Percentiles rank a stretch among this genome's conserved stretches.
phyloP scores from a whole-genome alignment of 768 basidiomycete species.

The Psilocybe subaeruginosa region DNA sequence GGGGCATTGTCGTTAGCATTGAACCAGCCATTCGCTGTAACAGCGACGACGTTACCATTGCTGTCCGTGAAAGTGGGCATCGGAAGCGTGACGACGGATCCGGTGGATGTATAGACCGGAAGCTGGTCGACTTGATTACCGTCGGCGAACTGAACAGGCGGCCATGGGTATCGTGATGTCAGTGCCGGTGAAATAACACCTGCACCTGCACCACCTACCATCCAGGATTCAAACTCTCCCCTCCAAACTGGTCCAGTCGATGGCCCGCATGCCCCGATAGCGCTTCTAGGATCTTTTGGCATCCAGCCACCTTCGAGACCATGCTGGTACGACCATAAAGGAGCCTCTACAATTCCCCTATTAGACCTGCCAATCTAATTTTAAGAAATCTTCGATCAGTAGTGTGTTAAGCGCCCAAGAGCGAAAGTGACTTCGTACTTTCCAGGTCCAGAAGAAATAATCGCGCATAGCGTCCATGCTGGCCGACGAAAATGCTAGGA shows the following conservation, averaged over 20 bases:
- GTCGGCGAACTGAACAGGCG: slow-evolving; percentile 55
- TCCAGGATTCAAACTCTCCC: slow-evolving; percentile 60
- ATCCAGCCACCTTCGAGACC: slow-evolving; percentile 45
- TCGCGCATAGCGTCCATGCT: slow-evolving; percentile 44
- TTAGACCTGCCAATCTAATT: slow-evolving; percentile 38
- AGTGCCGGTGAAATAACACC: slow-evolving; percentile 45
- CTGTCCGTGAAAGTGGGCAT: slow-evolving; percentile 41
- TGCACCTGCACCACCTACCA: slow-evolving; percentile 68
- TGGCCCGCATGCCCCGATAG: slow-evolving; percentile 62
- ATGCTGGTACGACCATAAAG: slow-evolving; percentile 53
- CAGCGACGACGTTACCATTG: slow-evolving; percentile 38
- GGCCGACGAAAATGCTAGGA: slow-evolving; percentile 61
- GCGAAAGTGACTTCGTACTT: slow-evolving; percentile 31
- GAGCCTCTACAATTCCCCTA: slow-evolving; percentile 41
- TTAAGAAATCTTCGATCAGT: background rate
- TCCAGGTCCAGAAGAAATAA: slow-evolving; percentile 60
- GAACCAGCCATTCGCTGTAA: slow-evolving; percentile 58
- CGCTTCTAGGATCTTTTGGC: slow-evolving; percentile 61
- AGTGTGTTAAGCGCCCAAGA: background rate
- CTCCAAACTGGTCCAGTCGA: slow-evolving; percentile 32
- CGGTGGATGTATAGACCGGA: slow-evolving; percentile 73
- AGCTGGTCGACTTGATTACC: slow-evolving; percentile 42
- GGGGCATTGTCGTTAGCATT: slow-evolving; percentile 48
- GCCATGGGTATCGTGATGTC: slow-evolving; percentile 55
- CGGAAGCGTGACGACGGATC: slow-evolving; percentile 60